These are phyloP conservation scores for Alloteropsis angusta DNA, from an alignment of 202 grass and related monocot species.

Conservation along the genomic window DNA sequence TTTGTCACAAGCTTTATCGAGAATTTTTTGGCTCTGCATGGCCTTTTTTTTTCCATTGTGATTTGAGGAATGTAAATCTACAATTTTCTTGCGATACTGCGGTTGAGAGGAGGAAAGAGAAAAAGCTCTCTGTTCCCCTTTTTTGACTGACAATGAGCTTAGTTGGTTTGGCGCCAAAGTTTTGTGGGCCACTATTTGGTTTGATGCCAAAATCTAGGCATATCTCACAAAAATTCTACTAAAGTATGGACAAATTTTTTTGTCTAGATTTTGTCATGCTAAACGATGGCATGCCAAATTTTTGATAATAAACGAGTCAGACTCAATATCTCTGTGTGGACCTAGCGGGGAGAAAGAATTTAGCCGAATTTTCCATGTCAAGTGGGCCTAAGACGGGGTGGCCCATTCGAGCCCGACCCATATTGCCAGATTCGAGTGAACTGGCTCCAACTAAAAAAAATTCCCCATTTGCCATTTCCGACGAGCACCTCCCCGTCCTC, in stretches of 20 bases:
- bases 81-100: too few relatives aligned
- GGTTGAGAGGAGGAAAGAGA: background rate
- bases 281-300: too few relatives aligned
- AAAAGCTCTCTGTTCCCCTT: background rate
- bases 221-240: too few relatives aligned
- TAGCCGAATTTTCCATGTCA: background rate
- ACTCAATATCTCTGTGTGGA: background rate
- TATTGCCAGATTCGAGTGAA: slow-evolving; percentile 36
- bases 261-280: too few relatives aligned
- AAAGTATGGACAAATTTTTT: too few relatives aligned
- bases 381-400: slow-evolving; percentile 5
- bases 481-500: slow-evolving; percentile 35
- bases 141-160: background rate
- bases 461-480: slow-evolving; percentile 35
- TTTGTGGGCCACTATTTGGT: too few relatives aligned
- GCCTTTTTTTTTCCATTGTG: background rate
- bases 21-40: background rate
- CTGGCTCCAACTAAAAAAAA: slow-evolving; percentile 41
- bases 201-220: too few relatives aligned
- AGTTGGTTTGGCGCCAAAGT: too few relatives aligned
- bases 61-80: background rate
- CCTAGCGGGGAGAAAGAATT: background rate
- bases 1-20: background rate
- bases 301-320: too few relatives aligned
- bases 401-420: slow-evolving; percentile 17